phyloP scores from a whole-genome alignment of 306 rosid genomes.

The Cyamopsis tetragonoloba region DNA sequence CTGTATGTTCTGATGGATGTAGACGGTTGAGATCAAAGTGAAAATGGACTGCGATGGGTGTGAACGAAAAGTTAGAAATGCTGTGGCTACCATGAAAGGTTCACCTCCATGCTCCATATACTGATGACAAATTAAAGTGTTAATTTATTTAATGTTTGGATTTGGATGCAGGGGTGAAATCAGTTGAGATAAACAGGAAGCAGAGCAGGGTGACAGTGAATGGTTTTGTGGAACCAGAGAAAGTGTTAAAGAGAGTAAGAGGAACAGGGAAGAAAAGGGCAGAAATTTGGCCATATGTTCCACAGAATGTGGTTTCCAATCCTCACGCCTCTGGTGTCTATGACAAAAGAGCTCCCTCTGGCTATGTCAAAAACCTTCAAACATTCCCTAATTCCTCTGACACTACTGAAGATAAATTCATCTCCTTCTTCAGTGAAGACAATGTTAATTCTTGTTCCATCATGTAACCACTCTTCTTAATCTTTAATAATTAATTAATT shows the following conservation, averaged over 20 bases:
- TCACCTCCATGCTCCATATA: not conserved
- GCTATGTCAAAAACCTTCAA: constrained; percentile 55
- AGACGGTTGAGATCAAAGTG: constrained; percentile 84
- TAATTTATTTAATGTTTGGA: too few species aligned
- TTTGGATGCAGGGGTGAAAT: constrained; percentile 52
- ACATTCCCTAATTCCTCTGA: constrained; percentile 45
- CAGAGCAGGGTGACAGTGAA: constrained; percentile 65
- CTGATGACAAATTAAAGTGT: too few species aligned
- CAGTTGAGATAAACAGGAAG: constrained; percentile 83
- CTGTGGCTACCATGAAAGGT: constrained; percentile 76
- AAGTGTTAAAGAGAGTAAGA: constrained; percentile 66
- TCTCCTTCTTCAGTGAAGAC: constrained; percentile 74
- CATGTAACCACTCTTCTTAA: too few species aligned
- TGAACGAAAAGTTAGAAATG: constrained; percentile 73
- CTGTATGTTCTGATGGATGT: constrained; percentile 10
- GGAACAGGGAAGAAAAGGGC: constrained; percentile 69
- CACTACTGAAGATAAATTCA: constrained; percentile 46
- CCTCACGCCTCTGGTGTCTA: constrained; percentile 66
- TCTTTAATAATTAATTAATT: too few species aligned
- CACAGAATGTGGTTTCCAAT: constrained; percentile 62
- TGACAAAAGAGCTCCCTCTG: constrained; percentile 79
- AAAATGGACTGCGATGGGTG: constrained; percentile 97
- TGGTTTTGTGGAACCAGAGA: constrained; percentile 78
- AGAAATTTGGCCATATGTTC: constrained; percentile 90
- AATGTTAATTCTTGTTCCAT: constrained; percentile 81